Percentiles rank a stretch among this genome's conserved stretches.
phyloP scores from a whole-genome alignment of 805 yeast genomes.

The Metschnikowia bowlesiae region DNA sequence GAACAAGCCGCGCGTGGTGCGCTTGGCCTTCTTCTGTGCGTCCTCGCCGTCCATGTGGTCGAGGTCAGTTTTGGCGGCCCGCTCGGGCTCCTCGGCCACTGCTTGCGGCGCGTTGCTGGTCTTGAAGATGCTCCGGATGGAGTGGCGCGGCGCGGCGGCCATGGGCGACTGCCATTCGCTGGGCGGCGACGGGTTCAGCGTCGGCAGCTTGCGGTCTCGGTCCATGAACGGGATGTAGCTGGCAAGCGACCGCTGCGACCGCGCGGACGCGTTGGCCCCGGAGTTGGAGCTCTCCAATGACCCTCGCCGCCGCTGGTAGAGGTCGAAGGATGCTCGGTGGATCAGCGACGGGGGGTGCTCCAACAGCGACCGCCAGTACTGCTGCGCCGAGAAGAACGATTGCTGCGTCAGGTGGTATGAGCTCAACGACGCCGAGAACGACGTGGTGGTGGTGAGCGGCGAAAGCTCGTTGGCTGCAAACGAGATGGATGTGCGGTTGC shows the following conservation, averaged over 20 bases:
- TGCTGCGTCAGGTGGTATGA: constrained; percentile 41
- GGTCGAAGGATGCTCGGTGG: constrained; percentile 31
- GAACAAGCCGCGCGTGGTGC: constrained; percentile 25
- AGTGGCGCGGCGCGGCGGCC: constrained; percentile 25
- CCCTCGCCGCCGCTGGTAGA: constrained; percentile 25
- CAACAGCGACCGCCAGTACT: constrained; percentile 35
- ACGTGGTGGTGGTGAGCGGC: constrained; percentile 42
- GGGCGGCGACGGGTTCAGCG: not conserved
- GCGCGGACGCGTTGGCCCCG: constrained; percentile 10
- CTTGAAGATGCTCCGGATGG: constrained; percentile 32
- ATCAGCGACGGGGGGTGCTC: constrained; percentile 31
- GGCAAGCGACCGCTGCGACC: constrained; percentile 24
- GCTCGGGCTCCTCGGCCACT: not conserved
- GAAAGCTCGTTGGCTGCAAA: constrained; percentile 26
- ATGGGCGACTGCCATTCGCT: constrained; percentile 1
- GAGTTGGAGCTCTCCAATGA: constrained; percentile 30
- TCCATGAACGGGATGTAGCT: constrained; percentile 39
- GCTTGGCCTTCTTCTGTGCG: constrained; percentile 21
- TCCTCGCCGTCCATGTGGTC: constrained; percentile 5
- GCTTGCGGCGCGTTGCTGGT: constrained; percentile 8
- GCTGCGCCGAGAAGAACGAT: constrained; percentile 42
- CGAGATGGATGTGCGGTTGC: constrained; percentile 15
- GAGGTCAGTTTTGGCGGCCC: not conserved
- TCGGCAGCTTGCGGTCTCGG: constrained; percentile 9
- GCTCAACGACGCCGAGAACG: constrained; percentile 37